Percentiles rank a stretch among this genome's conserved stretches.
These are phyloP conservation scores for Polytrichum formosum DNA, from an alignment of 225 moss, liverwort and hornwort species.

Conservation along the genomic window DNA sequence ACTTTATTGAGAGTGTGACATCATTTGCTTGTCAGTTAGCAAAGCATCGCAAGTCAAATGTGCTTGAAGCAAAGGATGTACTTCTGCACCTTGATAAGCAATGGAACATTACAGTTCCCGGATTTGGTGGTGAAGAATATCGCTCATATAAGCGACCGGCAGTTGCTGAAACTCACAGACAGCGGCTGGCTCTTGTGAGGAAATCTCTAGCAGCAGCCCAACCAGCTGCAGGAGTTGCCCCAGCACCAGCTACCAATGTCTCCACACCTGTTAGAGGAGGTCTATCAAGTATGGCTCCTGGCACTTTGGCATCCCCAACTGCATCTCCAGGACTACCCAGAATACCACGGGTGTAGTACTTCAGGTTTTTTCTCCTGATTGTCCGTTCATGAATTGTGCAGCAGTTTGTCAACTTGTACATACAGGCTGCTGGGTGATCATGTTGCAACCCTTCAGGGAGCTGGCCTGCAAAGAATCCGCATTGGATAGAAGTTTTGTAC, in stretches of 20 bases:
- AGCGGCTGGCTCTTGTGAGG: slow-evolving; percentile 83
- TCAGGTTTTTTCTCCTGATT: neutral
- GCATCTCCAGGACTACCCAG: slow-evolving; percentile 50
- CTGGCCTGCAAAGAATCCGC: no score
- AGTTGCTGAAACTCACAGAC: slow-evolving; percentile 86
- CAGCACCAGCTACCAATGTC: slow-evolving; percentile 16
- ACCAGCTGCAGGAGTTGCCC: slow-evolving; percentile 20
- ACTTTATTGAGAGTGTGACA: slow-evolving; percentile 90
- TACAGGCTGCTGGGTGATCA: neutral
- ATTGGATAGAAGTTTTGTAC: no score
- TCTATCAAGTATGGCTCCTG: slow-evolving; percentile 22
- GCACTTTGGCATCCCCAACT: slow-evolving; percentile 31
- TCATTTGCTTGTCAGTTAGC: slow-evolving; percentile 83
- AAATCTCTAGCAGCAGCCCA: slow-evolving; percentile 77
- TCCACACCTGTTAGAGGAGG: slow-evolving; percentile 45
- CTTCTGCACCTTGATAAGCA: slow-evolving; percentile 80
- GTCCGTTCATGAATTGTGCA: neutral
- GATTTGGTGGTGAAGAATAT: slow-evolving; percentile 90
- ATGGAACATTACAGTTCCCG: slow-evolving; percentile 92
- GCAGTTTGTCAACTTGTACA: neutral
- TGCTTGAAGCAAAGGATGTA: slow-evolving; percentile 89
- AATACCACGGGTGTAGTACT: slow-evolving; percentile 42
- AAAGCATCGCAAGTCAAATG: slow-evolving; percentile 79
- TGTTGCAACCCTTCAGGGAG: no score
- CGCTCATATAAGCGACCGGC: slow-evolving; percentile 73